Evolutionary conservation across 2,329 filamentous ascomycete genomes (phyloP), one percentile per base, ranked within the genome.

Genomic region (Aureobasidium mangrovei): DNA sequence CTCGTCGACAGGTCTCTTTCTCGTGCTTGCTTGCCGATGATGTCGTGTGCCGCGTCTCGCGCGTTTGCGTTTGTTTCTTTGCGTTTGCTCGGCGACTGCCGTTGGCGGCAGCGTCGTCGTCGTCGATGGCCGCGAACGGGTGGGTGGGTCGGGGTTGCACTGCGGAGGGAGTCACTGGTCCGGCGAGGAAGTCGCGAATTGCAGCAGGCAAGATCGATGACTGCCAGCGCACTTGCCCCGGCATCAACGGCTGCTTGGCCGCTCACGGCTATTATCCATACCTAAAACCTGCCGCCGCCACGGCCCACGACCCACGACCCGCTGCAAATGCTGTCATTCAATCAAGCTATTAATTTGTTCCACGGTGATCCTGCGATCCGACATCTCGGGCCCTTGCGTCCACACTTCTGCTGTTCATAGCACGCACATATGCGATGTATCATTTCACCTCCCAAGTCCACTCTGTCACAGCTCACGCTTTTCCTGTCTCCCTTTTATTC

Each of bases 191-290:
- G 7, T 40, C 26, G 46, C 46, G 46, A 32, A 39, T 42, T 51
- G 12, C 38, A 51, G 31, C 33, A 27, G 29, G 47, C 8, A 33
- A 51, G 47, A 38, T n/a, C 35, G 46, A 35, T 49, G 35, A 36
- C 42, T 42, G 46, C 46, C 46, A 49, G 36, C 28, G 46, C 46
- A 49, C 46, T 41, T 41, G 38, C 47, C 46, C 40, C 18, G 18
- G 39, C 46, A 49, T 36, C 39, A 49, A 49, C 46, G 46, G 46
- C 44, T 48, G 45, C 45, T 48, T 48, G 45, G 45, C 45, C n/a
- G 45, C 45, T 27, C 46, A 12, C 7, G 32, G 18, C 18, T 18
- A 18, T 18, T 18, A 39, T 18, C 12, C 9, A 41, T 26, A 24
- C 39, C 39, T 41, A 33, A 29, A 29, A 38, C 28, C 44, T 47